These are phyloP conservation scores for Pythium dissotocum DNA, from an alignment of 352 stramenopile genomes.

Conservation along the genomic window DNA sequence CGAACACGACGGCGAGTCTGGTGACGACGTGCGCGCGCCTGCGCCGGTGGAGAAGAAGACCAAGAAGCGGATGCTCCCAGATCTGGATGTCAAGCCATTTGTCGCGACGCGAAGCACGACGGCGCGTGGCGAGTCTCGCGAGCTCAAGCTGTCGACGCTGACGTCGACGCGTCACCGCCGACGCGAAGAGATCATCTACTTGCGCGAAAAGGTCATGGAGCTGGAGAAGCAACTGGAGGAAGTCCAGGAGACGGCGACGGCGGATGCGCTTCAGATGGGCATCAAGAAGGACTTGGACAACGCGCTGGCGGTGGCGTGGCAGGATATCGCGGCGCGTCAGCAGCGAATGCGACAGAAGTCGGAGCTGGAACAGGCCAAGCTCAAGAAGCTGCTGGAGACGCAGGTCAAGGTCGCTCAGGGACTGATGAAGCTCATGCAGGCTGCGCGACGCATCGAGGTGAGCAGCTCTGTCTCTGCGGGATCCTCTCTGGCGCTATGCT, in stretches of 20 bases:
- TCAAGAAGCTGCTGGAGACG: conserved; percentile 28
- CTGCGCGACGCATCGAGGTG: conserved; percentile 12
- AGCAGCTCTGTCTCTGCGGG: neutral
- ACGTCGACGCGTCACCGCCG: conserved; percentile 13
- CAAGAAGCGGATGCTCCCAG: neutral
- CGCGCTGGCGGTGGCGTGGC: conserved; percentile 12
- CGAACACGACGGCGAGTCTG: conserved; percentile 4
- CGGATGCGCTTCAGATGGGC: neutral
- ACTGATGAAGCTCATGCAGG: conserved; percentile 30
- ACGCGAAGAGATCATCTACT: conserved; percentile 16
- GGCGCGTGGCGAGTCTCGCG: neutral
- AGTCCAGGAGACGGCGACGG: neutral
- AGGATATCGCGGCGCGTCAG: conserved; percentile 16
- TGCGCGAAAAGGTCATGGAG: conserved; percentile 15
- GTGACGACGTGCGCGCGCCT: neutral
- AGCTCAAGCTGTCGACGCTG: conserved; percentile 20
- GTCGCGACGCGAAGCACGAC: neutral
- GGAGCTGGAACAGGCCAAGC: conserved; percentile 30
- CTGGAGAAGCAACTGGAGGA: conserved; percentile 8
- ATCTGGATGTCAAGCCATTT: neutral
- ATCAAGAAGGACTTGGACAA: neutral
- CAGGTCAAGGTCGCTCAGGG: conserved; percentile 34
- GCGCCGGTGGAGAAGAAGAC: neutral
- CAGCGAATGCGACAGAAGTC: conserved; percentile 22
- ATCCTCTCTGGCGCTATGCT: too few relatives aligned